Percentiles rank a stretch among this genome's conserved stretches.
Evolutionary conservation across 345 rosid genomes (phyloP).

Genomic region (Kandelia obovata): DNA sequence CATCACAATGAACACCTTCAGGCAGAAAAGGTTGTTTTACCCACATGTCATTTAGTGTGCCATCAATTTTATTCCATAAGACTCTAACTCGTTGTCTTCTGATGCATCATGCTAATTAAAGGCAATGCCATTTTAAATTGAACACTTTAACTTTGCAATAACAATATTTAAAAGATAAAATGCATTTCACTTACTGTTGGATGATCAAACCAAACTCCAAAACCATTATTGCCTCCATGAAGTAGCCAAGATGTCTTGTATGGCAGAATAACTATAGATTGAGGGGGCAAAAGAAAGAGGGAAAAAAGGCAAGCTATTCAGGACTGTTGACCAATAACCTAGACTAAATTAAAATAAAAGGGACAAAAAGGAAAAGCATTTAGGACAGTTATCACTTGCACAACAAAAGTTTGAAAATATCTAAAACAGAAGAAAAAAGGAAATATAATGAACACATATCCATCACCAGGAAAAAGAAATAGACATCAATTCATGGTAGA

Average conservation of each 20-base stretch:
- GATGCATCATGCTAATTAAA: too few species aligned
- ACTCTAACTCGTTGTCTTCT: too few species aligned
- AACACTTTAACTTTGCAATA: background rate
- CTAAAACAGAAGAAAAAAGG: background rate
- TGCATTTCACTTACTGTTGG: slow-evolving; percentile 49
- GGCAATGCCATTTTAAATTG: too few species aligned
- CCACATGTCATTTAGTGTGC: too few species aligned
- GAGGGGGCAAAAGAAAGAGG: slow-evolving; percentile 5
- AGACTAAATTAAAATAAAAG: background rate
- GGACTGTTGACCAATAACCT: background rate
- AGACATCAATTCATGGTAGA: too few species aligned
- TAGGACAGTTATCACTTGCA: background rate
- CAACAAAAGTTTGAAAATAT: background rate
- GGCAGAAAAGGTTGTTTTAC: too few species aligned
- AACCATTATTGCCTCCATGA: slow-evolving; percentile 84
- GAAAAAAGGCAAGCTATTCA: background rate
- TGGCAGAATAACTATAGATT: slow-evolving; percentile 69
- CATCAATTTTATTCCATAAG: too few species aligned
- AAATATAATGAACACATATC: too few species aligned
- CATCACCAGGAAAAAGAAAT: too few species aligned
- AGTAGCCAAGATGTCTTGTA: slow-evolving; percentile 66
- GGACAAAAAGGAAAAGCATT: background rate
- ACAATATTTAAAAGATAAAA: background rate
- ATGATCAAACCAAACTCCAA: slow-evolving; percentile 86
- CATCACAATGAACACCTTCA: too few species aligned